Conservation (phyloP, 2,329 filamentous ascomycete genomes). For the Fusarium sp. region DNA sequence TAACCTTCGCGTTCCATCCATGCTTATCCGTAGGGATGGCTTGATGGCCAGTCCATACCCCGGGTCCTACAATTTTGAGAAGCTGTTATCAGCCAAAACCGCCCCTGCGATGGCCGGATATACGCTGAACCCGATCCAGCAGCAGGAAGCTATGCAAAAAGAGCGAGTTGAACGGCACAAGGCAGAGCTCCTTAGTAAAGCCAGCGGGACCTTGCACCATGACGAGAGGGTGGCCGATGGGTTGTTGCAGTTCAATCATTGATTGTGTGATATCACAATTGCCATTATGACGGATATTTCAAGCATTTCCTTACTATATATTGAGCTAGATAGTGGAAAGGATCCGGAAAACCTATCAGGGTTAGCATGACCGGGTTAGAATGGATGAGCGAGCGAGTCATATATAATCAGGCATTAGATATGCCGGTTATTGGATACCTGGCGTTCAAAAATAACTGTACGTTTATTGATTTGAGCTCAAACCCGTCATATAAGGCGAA, state of each 20-base stretch:
- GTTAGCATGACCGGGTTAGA: background rate
- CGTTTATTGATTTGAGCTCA: slow-evolving; percentile 13
- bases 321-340: background rate
- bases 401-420: slow-evolving; percentile 9
- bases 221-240: slow-evolving; percentile 58
- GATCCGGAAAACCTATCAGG: background rate
- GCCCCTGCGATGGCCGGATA: slow-evolving; percentile 56
- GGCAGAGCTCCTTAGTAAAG: slow-evolving; percentile 60
- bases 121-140: slow-evolving; percentile 62
- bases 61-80: slow-evolving; percentile 61
- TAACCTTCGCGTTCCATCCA: slow-evolving; percentile 72
- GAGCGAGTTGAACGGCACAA: slow-evolving; percentile 61
- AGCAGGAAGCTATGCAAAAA: slow-evolving; percentile 64
- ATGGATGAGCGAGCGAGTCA: background rate
- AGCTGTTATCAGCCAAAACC: slow-evolving; percentile 59
- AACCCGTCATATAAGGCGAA: slow-evolving; percentile 8
- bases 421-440: slow-evolving; percentile 13
- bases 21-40: slow-evolving; percentile 71
- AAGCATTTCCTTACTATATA: background rate
- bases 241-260: slow-evolving; percentile 53
- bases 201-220: slow-evolving; percentile 56
- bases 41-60: slow-evolving; percentile 63
- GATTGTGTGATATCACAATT: background rate
- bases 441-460: slow-evolving; percentile 25
- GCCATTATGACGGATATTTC: background rate